Evolutionary conservation across 257 asterid genomes (phyloP).

Genomic region (Solanum pennellii): DNA sequence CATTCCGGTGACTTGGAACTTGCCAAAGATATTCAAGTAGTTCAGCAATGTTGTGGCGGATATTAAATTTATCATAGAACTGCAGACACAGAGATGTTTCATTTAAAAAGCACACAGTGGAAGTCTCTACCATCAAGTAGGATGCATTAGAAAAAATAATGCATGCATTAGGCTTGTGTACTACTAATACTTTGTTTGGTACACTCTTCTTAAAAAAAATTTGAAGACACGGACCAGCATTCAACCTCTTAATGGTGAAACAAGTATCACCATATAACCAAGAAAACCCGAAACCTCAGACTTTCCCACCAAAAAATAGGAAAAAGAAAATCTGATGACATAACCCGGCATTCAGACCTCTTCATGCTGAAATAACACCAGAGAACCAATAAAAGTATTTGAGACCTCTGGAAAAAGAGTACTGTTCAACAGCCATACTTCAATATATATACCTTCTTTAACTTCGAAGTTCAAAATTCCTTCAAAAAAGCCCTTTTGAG

Average conservation of each 20-base stretch:
- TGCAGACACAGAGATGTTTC: conserved; percentile 11
- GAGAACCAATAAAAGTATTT: not conserved
- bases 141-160: not conserved
- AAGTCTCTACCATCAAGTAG: not conserved
- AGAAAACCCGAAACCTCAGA: not conserved
- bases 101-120: not conserved
- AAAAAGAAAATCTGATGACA: not conserved
- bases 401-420: not conserved
- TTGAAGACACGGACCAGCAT: not conserved
- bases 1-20: conserved; percentile 96
- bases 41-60: conserved; percentile 98
- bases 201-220: not conserved
- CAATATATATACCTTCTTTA: not conserved
- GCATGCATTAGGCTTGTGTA: not conserved
- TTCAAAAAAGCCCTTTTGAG: not conserved
- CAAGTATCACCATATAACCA: not conserved
- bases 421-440: not conserved
- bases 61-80: conserved; percentile 98
- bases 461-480: not conserved
- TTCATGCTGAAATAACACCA: not conserved
- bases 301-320: not conserved
- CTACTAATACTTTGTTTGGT: not conserved
- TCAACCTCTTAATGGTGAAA: not conserved
- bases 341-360: not conserved
- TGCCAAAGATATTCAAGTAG: conserved; percentile 96